phyloP scores from a whole-genome alignment of 2,329 filamentous ascomycete species.

The Davidsoniella eucalypti region DNA sequence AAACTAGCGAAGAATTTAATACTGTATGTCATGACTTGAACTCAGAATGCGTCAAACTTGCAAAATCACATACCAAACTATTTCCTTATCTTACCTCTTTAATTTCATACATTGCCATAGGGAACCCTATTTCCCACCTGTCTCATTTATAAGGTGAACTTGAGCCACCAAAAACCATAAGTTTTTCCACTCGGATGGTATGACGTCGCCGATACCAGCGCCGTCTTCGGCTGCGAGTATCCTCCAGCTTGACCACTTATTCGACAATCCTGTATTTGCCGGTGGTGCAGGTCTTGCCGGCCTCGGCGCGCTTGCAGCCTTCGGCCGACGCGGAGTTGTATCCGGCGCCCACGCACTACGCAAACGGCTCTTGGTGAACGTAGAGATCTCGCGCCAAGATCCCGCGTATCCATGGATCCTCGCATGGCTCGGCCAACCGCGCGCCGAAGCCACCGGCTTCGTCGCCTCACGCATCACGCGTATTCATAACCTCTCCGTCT shows the following conservation, averaged over 20 bases:
- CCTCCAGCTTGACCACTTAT: constrained; percentile 24
- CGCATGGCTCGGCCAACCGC: constrained; percentile 80
- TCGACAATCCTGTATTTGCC: constrained; percentile 47
- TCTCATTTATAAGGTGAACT: background rate
- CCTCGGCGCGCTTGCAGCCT: constrained; percentile 63
- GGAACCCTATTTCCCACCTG: too few species aligned
- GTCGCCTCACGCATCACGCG: constrained; percentile 40
- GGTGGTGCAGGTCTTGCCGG: constrained; percentile 81
- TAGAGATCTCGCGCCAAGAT: constrained; percentile 91
- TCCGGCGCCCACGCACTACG: constrained; percentile 58
- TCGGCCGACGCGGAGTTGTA: constrained; percentile 63
- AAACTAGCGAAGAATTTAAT: too few species aligned
- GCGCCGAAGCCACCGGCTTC: constrained; percentile 40
- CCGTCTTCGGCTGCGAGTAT: constrained; percentile 2
- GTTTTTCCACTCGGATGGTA: background rate
- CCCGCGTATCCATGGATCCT: constrained; percentile 88
- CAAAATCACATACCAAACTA: too few species aligned
- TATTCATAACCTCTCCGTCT: constrained; percentile 42
- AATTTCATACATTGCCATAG: too few species aligned
- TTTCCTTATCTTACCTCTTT: too few species aligned
- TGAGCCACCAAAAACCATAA: background rate
- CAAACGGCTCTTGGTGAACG: constrained; percentile 76
- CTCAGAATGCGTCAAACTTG: too few species aligned
- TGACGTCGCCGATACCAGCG: background rate
- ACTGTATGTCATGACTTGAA: too few species aligned